Conservation (phyloP, 805 yeast genomes). For the Alloascoidea africana region DNA sequence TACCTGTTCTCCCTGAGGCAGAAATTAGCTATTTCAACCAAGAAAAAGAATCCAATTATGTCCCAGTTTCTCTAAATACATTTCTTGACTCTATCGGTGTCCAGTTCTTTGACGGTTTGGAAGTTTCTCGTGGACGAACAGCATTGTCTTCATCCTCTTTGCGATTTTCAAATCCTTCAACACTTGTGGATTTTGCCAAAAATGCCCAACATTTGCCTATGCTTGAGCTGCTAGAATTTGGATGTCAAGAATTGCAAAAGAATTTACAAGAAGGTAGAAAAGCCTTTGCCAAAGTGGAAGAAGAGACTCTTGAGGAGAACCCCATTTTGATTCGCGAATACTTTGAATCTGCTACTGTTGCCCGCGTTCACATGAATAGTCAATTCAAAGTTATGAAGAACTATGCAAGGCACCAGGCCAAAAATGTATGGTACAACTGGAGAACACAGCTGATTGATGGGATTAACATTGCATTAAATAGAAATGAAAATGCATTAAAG, state of each 20-base stretch:
- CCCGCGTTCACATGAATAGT: constrained; percentile 26
- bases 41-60: constrained; percentile 11
- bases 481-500: constrained; percentile 9
- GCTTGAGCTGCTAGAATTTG: constrained; percentile 34
- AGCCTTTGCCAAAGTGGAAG: constrained; percentile 30
- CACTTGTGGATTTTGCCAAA: constrained; percentile 20
- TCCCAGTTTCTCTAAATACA: constrained; percentile 21
- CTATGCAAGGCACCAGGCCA: constrained; percentile 35
- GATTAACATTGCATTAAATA: constrained; percentile 18
- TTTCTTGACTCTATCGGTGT: constrained; percentile 26
- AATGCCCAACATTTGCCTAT: constrained; percentile 27
- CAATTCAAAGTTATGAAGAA: constrained; percentile 34
- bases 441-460: constrained; percentile 33
- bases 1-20: not conserved
- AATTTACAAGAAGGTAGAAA: constrained; percentile 33
- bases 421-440: constrained; percentile 50
- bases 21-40: not conserved
- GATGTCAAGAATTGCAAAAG: constrained; percentile 35
- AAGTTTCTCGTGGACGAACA: constrained; percentile 8
- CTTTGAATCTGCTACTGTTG: constrained; percentile 22
- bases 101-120: constrained; percentile 30
- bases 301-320: constrained; percentile 28
- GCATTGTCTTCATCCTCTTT: constrained; percentile 2
- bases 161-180: constrained; percentile 6
- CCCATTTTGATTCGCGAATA: constrained; percentile 36